A percentile compares a stretch with the other conserved stretches of the same genome.
phyloP scores from a whole-genome alignment of 2,329 filamentous ascomycete genomes.

The Colletotrichum sp. region DNA sequence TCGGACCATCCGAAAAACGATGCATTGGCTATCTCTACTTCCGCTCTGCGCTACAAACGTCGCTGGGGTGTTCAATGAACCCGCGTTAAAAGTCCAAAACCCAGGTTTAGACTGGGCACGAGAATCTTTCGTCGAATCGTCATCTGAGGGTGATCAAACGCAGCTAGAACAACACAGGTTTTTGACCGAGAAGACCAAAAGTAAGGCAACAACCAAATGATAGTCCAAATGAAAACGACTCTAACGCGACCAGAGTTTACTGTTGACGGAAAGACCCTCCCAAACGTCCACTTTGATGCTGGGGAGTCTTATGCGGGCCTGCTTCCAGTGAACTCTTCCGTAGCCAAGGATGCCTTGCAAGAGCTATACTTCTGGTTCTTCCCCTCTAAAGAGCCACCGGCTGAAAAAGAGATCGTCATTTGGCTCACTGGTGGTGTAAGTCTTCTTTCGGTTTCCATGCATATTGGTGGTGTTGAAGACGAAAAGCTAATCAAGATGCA shows the following conservation, averaged over 20 bases:
- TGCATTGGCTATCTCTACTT: not conserved
- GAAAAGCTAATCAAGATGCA: conserved; percentile 22
- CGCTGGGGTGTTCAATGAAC: not conserved
- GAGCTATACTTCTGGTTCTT: conserved; percentile 73
- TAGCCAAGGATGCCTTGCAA: conserved; percentile 41
- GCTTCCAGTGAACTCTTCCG: conserved; percentile 56
- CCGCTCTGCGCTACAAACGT: not conserved
- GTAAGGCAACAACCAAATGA: not conserved
- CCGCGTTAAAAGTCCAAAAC: not conserved
- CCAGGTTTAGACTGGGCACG: not conserved
- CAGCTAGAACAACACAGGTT: not conserved
- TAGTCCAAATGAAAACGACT: accelerated
- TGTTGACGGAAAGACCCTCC: conserved; percentile 68
- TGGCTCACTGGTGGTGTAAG: conserved; percentile 62
- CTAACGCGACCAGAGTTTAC: conserved; percentile 56
- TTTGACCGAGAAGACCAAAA: not conserved
- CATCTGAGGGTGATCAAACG: not conserved
- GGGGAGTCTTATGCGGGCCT: conserved; percentile 68
- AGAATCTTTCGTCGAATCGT: not conserved
- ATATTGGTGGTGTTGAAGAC: not conserved
- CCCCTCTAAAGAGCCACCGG: conserved; percentile 51
- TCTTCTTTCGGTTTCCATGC: not conserved
- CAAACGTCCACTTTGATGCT: conserved; percentile 73
- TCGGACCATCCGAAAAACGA: not conserved
- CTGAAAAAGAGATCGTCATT: conserved; percentile 64